These are phyloP conservation scores for Sphagnum contortum DNA, from an alignment of 225 moss, liverwort and hornwort genomes.

Conservation along the genomic window DNA sequence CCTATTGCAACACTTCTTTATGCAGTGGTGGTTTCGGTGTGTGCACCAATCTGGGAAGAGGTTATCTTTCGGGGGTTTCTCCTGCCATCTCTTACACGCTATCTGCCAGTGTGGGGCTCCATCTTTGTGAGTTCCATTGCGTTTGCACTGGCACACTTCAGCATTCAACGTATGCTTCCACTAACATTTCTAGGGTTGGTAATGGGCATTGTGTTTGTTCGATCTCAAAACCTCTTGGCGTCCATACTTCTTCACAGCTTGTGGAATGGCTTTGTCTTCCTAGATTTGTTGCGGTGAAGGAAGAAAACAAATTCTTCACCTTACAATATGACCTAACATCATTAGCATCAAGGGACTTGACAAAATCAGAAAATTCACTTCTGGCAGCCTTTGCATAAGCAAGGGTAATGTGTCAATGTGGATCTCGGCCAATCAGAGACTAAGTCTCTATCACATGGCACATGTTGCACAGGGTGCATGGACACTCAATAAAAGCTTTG, in stretches of 20 bases:
- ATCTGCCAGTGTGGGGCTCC: conserved; percentile 81
- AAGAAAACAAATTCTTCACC: too few species aligned
- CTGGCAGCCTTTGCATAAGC: too few species aligned
- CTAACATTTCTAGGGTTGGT: conserved; percentile 91
- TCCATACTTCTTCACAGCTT: conserved; percentile 95
- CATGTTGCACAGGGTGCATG: too few species aligned
- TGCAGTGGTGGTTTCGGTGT: conserved; percentile 86
- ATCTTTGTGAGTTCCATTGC: conserved; percentile 82
- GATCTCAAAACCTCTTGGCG: conserved; percentile 78
- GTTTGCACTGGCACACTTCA: conserved; percentile 91
- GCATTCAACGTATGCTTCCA: conserved; percentile 85
- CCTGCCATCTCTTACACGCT: conserved; percentile 75
- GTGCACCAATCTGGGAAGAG: conserved; percentile 95
- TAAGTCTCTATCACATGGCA: too few species aligned
- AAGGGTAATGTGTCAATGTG: too few species aligned
- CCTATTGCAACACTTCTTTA: conserved; percentile 85
- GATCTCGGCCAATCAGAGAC: too few species aligned
- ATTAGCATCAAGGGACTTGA: too few species aligned
- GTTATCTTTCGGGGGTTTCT: conserved; percentile 94
- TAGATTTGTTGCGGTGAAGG: conserved; percentile 66
- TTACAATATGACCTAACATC: too few species aligned
- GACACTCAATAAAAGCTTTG: too few species aligned
- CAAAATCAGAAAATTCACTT: too few species aligned
- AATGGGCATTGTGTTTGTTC: conserved; percentile 94
- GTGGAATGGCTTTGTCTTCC: conserved; percentile 97